Conservation (phyloP, 352 stramenopile genomes). For the Pythium biforme region DNA sequence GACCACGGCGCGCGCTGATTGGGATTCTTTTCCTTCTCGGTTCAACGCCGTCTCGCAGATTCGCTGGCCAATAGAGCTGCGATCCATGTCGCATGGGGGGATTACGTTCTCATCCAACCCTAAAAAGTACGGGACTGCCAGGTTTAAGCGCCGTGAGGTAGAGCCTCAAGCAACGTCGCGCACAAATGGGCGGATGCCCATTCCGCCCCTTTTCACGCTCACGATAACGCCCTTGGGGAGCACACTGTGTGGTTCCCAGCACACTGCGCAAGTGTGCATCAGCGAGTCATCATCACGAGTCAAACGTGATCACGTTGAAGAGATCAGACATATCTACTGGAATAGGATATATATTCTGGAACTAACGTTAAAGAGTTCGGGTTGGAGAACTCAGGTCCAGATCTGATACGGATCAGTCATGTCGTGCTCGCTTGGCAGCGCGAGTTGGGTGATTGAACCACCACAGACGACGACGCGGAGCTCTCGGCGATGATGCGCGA, state of each 20-base stretch:
- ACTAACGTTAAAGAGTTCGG: not conserved
- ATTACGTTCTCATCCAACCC: no score
- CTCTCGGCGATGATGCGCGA: slow-evolving; percentile 44
- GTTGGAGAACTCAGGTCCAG: not conserved
- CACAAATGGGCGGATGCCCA: no score
- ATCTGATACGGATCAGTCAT: slow-evolving; percentile 4
- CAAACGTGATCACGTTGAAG: not conserved
- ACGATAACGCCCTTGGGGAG: no score
- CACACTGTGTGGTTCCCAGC: no score
- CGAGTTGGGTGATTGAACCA: not conserved
- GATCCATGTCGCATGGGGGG: not conserved
- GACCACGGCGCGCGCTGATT: not conserved
- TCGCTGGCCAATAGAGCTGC: not conserved
- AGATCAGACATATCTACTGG: not conserved
- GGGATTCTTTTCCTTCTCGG: slow-evolving; percentile 12
- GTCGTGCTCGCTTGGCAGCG: no score
- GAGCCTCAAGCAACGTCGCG: no score
- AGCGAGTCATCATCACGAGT: no score
- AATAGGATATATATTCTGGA: not conserved
- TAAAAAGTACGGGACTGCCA: no score
- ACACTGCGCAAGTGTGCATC: no score
- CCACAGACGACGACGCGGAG: slow-evolving; percentile 45
- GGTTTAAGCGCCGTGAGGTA: not conserved
- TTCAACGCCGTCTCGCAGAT: slow-evolving; percentile 5
- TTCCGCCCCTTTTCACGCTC: no score